Evolutionary conservation across 2,329 filamentous ascomycete genomes (phyloP).

Genomic region (Podosphaera aphanis): DNA sequence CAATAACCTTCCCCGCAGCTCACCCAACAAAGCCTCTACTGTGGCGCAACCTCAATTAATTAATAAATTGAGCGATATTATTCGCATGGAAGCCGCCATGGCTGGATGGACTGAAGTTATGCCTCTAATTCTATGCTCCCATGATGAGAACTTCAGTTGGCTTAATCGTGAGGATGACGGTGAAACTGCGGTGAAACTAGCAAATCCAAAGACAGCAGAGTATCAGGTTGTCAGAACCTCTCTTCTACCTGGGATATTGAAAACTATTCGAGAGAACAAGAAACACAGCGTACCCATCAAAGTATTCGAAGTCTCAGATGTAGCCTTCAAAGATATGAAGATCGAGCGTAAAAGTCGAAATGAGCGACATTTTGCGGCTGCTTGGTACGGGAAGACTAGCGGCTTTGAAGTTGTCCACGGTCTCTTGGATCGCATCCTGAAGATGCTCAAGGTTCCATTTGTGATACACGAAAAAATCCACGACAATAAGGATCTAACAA

Average conservation of each 20-base stretch:
- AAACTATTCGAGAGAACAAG: constrained; percentile 87
- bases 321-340: constrained; percentile 68
- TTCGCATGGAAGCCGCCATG: constrained; percentile 73
- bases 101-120: constrained; percentile 92
- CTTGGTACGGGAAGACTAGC: constrained; percentile 79
- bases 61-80: constrained; percentile 87
- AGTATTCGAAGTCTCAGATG: constrained; percentile 78
- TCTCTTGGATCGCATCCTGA: constrained; percentile 70
- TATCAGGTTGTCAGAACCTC: constrained; percentile 85
- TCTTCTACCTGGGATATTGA: constrained; percentile 65
- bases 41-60: constrained; percentile 70
- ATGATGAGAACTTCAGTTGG: constrained; percentile 95
- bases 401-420: constrained; percentile 95
- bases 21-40: constrained; percentile 66
- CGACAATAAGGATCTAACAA: constrained; percentile 21
- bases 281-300: constrained; percentile 70
- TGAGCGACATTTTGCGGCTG: constrained; percentile 86
- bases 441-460: constrained; percentile 74
- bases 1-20: constrained; percentile 75
- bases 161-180: constrained; percentile 78
- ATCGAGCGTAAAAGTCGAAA: constrained; percentile 75
- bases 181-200: constrained; percentile 57
- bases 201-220: constrained; percentile 80
- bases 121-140: constrained; percentile 86
- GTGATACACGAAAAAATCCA: constrained; percentile 51